Evolutionary conservation across 768 basidiomycete species (phyloP).

Genomic region (Cystobasidium onofrii): DNA sequence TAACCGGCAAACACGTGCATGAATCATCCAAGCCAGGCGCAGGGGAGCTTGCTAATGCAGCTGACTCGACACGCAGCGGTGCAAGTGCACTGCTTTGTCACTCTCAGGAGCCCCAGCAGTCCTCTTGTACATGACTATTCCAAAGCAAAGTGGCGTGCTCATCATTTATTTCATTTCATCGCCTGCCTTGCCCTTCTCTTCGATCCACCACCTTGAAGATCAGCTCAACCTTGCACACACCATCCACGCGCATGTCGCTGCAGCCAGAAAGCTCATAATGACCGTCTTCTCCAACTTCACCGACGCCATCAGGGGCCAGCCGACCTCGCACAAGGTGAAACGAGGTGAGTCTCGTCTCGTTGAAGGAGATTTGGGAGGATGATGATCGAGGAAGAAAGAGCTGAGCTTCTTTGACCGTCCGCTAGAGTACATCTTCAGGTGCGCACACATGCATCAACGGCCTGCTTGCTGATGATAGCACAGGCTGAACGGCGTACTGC

Average conservation of each 20-base stretch:
- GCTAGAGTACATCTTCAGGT: neutral
- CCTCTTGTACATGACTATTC: no score
- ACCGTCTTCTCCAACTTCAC: constrained; percentile 18
- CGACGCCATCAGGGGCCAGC: constrained; percentile 29
- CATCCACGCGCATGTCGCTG: neutral
- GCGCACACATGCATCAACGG: no score
- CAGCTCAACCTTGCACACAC: no score
- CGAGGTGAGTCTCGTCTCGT: constrained; percentile 25
- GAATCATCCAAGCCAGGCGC: no score
- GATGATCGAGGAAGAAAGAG: neutral
- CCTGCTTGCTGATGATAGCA: neutral
- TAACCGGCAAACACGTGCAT: no score
- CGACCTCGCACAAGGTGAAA: constrained; percentile 26
- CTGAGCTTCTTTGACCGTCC: neutral
- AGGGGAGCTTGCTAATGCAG: no score
- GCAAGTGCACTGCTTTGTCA: no score
- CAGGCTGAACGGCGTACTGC: neutral
- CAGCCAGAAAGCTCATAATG: neutral
- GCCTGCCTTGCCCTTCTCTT: neutral
- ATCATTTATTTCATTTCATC: no score
- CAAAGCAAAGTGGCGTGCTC: no score
- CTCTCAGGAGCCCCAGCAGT: no score
- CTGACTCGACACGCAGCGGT: no score
- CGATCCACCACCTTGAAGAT: no score
- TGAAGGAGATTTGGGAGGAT: neutral